Evolutionary conservation across 208 protist genomes (phyloP).

Genomic region (Trichomonas tenax): DNA sequence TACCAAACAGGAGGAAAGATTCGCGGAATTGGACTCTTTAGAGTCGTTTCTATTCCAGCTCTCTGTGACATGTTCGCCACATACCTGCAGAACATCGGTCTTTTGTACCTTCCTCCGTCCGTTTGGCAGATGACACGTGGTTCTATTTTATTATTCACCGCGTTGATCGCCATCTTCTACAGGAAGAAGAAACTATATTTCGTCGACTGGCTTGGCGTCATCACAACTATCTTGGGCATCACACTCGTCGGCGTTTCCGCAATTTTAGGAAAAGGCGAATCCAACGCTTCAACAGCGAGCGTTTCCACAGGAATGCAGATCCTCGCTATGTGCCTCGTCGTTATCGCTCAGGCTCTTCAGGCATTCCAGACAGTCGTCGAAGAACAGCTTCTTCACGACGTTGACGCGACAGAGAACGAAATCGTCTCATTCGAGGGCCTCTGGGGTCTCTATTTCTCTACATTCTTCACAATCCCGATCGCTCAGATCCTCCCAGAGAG

Average conservation of each 20-base stretch:
- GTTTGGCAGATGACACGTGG: conserved; percentile 7
- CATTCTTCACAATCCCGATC: not conserved
- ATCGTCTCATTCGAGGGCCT: not conserved
- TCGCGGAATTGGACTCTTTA: not conserved
- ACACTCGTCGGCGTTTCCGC: not conserved
- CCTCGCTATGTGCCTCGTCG: not conserved
- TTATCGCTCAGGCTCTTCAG: not conserved
- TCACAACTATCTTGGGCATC: not conserved
- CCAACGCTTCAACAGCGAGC: not conserved
- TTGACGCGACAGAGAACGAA: not conserved
- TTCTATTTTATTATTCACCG: not conserved
- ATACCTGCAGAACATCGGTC: not conserved
- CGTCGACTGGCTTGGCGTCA: not conserved
- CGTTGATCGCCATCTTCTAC: not conserved
- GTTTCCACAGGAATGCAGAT: not conserved
- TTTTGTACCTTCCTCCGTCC: not conserved
- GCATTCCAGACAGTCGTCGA: not conserved
- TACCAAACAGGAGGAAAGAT: not conserved
- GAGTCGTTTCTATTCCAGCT: not conserved
- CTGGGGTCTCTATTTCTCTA: not conserved
- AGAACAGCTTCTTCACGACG: conserved; percentile 15
- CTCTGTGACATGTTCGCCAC: not conserved
- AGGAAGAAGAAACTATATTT: not conserved
- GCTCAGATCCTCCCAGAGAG: not conserved
- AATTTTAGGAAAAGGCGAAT: not conserved